Evolutionary conservation across 495 filamentous ascomycete genomes (phyloP).

Genomic region (Xylaria flabelliformis): DNA sequence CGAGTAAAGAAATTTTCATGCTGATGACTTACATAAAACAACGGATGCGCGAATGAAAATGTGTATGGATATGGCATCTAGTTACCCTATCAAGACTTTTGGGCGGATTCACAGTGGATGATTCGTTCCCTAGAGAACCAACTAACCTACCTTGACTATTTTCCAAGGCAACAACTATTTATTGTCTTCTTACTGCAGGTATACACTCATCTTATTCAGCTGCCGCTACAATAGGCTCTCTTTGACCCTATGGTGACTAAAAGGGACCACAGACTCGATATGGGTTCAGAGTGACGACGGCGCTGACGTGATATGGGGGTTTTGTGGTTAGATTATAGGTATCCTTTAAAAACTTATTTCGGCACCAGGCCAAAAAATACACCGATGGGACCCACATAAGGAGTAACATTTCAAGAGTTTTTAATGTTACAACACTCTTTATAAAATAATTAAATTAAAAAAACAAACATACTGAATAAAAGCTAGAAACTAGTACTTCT

Average conservation of each 20-base stretch:
- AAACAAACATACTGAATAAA: too few species aligned
- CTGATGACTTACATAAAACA: slow-evolving; percentile 17
- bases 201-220: background rate
- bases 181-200: background rate
- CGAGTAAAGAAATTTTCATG: slow-evolving; percentile 7
- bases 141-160: background rate
- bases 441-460: too few species aligned
- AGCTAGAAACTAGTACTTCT: too few species aligned
- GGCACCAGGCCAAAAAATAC: too few species aligned
- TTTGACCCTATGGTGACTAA: background rate
- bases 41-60: slow-evolving; percentile 1
- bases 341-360: too few species aligned
- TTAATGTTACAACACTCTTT: too few species aligned
- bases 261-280: background rate
- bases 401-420: too few species aligned
- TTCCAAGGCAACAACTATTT: background rate
- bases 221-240: background rate
- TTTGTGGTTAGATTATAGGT: background rate
- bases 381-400: too few species aligned
- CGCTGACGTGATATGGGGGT: slow-evolving; percentile 19
- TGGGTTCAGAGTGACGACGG: background rate
- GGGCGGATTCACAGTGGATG: slow-evolving; percentile 2
- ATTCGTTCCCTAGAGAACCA: background rate
- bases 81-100: slow-evolving; percentile 4
- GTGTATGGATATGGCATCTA: background rate